phyloP scores from a whole-genome alignment of 805 yeast species.

The Candida namnaoensis region DNA sequence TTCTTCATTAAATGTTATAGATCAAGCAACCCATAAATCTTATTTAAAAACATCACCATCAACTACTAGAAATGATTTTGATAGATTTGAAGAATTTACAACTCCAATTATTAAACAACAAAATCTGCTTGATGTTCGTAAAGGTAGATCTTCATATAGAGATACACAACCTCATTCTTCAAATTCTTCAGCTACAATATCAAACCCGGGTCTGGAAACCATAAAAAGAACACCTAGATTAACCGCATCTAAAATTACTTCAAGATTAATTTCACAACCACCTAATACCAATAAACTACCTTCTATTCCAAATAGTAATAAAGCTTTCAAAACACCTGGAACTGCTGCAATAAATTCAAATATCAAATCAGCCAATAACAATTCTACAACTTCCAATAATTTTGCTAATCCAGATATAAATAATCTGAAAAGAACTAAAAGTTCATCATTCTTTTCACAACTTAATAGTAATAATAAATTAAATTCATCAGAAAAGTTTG shows the following conservation, averaged over 20 bases:
- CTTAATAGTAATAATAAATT: neutral
- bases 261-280: conserved; percentile 38
- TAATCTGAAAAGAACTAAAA: conserved; percentile 4
- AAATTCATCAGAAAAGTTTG: too few species aligned
- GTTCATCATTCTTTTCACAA: neutral
- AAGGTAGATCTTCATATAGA: conserved; percentile 16
- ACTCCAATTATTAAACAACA: conserved; percentile 32
- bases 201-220: conserved; percentile 6
- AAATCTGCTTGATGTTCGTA: conserved; percentile 26
- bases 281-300: conserved; percentile 3
- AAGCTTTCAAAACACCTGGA: neutral
- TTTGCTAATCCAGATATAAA: too few species aligned
- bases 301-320: conserved; percentile 2
- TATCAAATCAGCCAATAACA: neutral
- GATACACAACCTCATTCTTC: conserved; percentile 7
- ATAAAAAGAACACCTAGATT: conserved; percentile 19
- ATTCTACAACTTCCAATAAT: too few species aligned
- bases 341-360: conserved; percentile 1
- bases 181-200: neutral
- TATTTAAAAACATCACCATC: neutral
- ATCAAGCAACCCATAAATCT: neutral
- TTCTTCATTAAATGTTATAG: neutral
- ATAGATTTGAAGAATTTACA: conserved; percentile 21
- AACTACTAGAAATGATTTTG: neutral
- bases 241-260: conserved; percentile 36